Percentiles rank a stretch among this genome's conserved stretches.
Evolutionary conservation across 2,329 filamentous ascomycete genomes (phyloP).

Genomic region (Aspergillus viridinutans): DNA sequence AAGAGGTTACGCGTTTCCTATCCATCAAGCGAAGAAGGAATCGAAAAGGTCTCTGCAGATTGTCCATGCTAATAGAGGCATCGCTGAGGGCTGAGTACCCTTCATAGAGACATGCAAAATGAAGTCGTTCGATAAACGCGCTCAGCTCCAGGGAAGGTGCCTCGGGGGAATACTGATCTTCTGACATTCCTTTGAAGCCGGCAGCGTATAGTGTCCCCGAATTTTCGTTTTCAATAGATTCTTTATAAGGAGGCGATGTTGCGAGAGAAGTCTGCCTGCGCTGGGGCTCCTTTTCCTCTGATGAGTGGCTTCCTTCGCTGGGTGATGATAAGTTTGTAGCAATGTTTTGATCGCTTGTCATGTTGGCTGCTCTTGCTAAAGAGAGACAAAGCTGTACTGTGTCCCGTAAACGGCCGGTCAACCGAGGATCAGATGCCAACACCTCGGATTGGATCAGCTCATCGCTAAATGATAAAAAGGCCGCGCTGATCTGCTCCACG

Average conservation of each 20-base stretch:
- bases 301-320: not conserved
- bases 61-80: constrained; percentile 9
- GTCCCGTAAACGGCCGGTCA: constrained; percentile 13
- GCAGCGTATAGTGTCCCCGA: not conserved
- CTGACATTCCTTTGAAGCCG: not conserved
- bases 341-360: constrained; percentile 1
- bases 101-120: constrained; percentile 17
- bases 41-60: constrained; percentile 17
- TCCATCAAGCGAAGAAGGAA: constrained; percentile 8
- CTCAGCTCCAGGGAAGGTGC: constrained; percentile 13
- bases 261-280: not conserved
- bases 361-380: constrained; percentile 7
- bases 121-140: constrained; percentile 16
- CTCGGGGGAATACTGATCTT: constrained; percentile 1
- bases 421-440: constrained; percentile 13
- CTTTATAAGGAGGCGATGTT: not conserved
- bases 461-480: constrained; percentile 20
- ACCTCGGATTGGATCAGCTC: constrained; percentile 18
- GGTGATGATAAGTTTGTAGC: not conserved
- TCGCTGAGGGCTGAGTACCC: constrained; percentile 14
- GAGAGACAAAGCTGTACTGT: constrained; percentile 17
- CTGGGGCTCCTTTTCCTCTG: not conserved
- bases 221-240: not conserved
- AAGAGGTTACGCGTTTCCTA: not conserved
- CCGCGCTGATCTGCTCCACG: constrained; percentile 20